phyloP scores from a whole-genome alignment of 306 rosid genomes.

The Bauhinia variegata region DNA sequence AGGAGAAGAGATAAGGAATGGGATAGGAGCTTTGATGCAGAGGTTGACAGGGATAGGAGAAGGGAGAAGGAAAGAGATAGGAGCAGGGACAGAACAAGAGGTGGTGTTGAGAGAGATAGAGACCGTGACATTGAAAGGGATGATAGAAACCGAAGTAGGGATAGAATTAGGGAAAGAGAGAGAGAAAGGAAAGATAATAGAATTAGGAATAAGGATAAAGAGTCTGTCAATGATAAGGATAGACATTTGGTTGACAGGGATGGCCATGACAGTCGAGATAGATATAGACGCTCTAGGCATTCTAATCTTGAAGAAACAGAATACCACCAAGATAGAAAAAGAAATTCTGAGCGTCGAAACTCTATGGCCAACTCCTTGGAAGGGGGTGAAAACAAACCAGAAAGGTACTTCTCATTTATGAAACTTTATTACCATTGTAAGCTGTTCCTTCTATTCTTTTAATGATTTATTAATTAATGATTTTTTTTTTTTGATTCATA shows the following conservation, averaged over 20 bases:
- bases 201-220: constrained; percentile 45
- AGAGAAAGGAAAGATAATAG: constrained; percentile 64
- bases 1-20: constrained; percentile 63
- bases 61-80: constrained; percentile 52
- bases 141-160: constrained; percentile 48
- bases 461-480: not conserved
- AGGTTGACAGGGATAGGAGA: constrained; percentile 51
- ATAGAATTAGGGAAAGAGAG: constrained; percentile 51
- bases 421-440: not conserved
- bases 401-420: constrained; percentile 48
- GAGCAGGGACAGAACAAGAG: constrained; percentile 56
- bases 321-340: constrained; percentile 43
- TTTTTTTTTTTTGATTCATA: constrained; percentile 6
- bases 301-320: constrained; percentile 60
- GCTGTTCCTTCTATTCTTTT: not conserved
- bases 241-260: constrained; percentile 51
- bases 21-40: constrained; percentile 56
- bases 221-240: constrained; percentile 46
- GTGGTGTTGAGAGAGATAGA: constrained; percentile 54
- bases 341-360: constrained; percentile 38
- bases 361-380: constrained; percentile 38
- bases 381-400: constrained; percentile 40
- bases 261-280: constrained; percentile 49
- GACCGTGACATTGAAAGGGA: constrained; percentile 59
- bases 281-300: constrained; percentile 49